Conservation (phyloP, 192 early-diverging fungal species). For the Funneliformis geosporum region DNA sequence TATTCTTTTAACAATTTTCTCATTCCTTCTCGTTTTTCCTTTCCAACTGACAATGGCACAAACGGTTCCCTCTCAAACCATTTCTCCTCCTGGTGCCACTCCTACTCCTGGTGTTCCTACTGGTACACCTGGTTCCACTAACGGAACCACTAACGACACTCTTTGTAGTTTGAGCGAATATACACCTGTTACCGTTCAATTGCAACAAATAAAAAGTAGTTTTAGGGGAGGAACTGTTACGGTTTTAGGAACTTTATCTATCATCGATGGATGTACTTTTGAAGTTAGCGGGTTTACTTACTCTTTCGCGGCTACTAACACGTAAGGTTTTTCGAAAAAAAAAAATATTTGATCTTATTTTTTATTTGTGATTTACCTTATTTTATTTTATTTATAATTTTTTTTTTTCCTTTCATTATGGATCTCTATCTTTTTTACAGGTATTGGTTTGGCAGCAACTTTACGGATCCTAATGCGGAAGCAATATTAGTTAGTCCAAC, state of each 20-base stretch:
- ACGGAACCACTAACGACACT: background rate
- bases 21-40: background rate
- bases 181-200: background rate
- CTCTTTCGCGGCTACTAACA: background rate
- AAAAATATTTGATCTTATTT: background rate
- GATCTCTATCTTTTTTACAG: background rate
- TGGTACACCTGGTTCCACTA: background rate
- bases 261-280: background rate
- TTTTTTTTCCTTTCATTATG: too few relatives aligned
- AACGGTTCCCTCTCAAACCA: background rate
- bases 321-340: background rate
- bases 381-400: too few relatives aligned
- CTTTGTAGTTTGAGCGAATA: background rate
- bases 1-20: background rate
- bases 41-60: background rate
- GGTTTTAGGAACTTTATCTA: background rate
- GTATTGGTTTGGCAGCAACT: background rate
- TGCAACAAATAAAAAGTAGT: background rate
- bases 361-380: background rate
- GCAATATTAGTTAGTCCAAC: background rate
- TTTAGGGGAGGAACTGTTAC: background rate
- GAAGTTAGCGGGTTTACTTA: background rate
- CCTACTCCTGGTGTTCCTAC: background rate
- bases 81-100: background rate
- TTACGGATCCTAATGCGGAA: background rate